Base-by-base conservation (phyloP, 78 protist genomes). In the Speleostelium caveatum region DNA sequence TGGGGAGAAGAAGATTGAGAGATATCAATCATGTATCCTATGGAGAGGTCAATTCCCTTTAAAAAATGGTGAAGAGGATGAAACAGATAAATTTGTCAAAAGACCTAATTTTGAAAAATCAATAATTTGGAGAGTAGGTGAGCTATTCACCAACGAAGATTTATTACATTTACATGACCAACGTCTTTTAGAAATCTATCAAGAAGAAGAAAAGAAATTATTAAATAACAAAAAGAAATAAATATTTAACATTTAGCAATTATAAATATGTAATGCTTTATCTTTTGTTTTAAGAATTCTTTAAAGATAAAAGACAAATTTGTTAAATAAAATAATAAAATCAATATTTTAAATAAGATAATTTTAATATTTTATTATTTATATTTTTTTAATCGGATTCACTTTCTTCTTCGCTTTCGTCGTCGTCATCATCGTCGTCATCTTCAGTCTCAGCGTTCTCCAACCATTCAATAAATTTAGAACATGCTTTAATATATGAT, bases 381-480 rank as follows among this genome's bases (percentile, higher is more conserved):
- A 21, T 41, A 22, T 58, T 73, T 35, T 36, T 58, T 73, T 56
- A 73, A 56, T 74, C 69, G 3, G 55, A 67, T 42, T 71, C 60
- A 5, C 45, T 4, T 28, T 69, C 79, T 21, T 60, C 73, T 19
- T 83, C 90, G 21, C 26, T 45, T 30, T 68, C 90, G 8, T 49
- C 72, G 2, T 87, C 93, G 8, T 74, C 86, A 22, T 87, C 93
- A 42, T 87, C 93, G 10, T 87, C 93, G n/a, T 45, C 45, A 32
- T 87, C 93, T 69, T 86, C 93, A n/a, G n/a, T n/a, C 65, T 87
- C 93, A 22, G 93, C 93, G n/a, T 36, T 22, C 49, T 61, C 39
- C 42, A 87, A 61, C 93, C 93, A 87, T 26, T 73, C 26, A 24
- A 87, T 53, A 3, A 87, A 65, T 55, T 71, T 38, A 7, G 75